Base-by-base conservation (phyloP, 2,329 filamentous ascomycete genomes). In the Trichoderma pleuroti region DNA sequence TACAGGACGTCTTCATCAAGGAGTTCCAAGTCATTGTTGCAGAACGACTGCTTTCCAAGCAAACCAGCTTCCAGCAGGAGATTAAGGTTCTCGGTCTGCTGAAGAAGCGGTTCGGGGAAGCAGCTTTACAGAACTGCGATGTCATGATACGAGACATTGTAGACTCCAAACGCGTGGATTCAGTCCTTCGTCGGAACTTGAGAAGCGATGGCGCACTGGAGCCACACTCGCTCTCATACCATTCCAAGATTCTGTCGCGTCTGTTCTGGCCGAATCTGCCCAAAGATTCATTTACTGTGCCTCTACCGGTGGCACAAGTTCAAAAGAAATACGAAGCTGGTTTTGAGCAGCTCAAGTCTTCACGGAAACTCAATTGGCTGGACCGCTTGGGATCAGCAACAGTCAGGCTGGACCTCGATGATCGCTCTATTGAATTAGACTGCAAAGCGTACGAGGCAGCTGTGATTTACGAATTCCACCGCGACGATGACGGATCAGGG, bases 101-200 rank as follows among this genome's bases (percentile, higher is more conserved):
- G 71, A 98, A 98, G 82, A 87, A 93, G 72, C 90, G 94, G 10
- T 94, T 98, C 70, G 95, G 95, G 28, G 93, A 98, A 74, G 86
- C 88, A 32, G 90, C 93, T 18, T 84, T 99, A 59, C 96, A 98
- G 78, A 92, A 93, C 62, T 98, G 94, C 80, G 95, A 99, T 78
- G 96, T 99, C 76, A 99, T 99, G 96, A 88, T 99, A 70, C 93
- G 92, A 73, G 96, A 99, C 78, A 92, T 98, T 42, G 87, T 92
- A 74, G 94, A 98, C 77, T 97, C 94, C 1, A 86, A 87, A 72
- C 87, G 88, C 54, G 88, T 97, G 71, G 92, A 98, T 77, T 82
- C 85, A 9, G 83, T 86, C 14, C 89, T 97, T 60, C 84, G 89
- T 54, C 86, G 85, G 70, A 79, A 77, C 70, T 71, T 81, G 26